Evolutionary conservation across 2,329 filamentous ascomycete species (phyloP).

Genomic region (Pseudogymnoascus sp.): DNA sequence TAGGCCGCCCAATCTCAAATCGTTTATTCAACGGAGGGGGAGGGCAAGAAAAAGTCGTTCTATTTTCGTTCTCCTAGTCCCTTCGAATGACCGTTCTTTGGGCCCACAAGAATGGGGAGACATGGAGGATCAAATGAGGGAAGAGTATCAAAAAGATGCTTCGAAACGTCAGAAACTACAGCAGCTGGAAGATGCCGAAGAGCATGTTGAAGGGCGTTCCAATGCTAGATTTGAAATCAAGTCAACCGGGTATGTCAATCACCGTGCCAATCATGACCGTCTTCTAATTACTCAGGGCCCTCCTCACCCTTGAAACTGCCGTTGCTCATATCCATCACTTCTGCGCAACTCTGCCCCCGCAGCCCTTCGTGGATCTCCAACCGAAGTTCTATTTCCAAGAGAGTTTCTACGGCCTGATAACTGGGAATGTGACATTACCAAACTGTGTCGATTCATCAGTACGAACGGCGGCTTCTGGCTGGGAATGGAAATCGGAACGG

Average conservation of each 20-base stretch:
- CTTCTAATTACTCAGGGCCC: slow-evolving; percentile 41
- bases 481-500: slow-evolving; percentile 61
- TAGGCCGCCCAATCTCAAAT: slow-evolving; percentile 51
- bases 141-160: slow-evolving; percentile 30
- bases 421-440: slow-evolving; percentile 62
- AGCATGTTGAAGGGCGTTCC: slow-evolving; percentile 28
- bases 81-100: slow-evolving; percentile 28
- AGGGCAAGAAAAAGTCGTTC: slow-evolving; percentile 51
- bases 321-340: slow-evolving; percentile 76
- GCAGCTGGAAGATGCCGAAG: slow-evolving; percentile 21
- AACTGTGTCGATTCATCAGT: slow-evolving; percentile 56
- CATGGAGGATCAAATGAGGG: slow-evolving; percentile 65
- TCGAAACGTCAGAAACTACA: slow-evolving; percentile 19
- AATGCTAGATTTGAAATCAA: slow-evolving; percentile 31
- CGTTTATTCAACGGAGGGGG: slow-evolving; percentile 58
- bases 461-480: slow-evolving; percentile 43
- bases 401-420: slow-evolving; percentile 29
- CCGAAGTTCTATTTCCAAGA: slow-evolving; percentile 59
- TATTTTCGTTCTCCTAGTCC: slow-evolving; percentile 45
- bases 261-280: slow-evolving; percentile 8
- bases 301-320: slow-evolving; percentile 65
- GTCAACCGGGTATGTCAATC: slow-evolving; percentile 33
- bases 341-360: slow-evolving; percentile 53
- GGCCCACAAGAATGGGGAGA: slow-evolving; percentile 48
- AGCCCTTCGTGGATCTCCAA: slow-evolving; percentile 52